Base-by-base conservation (phyloP, 73 alveolate genomes). In the Blepharisma japonicum region DNA sequence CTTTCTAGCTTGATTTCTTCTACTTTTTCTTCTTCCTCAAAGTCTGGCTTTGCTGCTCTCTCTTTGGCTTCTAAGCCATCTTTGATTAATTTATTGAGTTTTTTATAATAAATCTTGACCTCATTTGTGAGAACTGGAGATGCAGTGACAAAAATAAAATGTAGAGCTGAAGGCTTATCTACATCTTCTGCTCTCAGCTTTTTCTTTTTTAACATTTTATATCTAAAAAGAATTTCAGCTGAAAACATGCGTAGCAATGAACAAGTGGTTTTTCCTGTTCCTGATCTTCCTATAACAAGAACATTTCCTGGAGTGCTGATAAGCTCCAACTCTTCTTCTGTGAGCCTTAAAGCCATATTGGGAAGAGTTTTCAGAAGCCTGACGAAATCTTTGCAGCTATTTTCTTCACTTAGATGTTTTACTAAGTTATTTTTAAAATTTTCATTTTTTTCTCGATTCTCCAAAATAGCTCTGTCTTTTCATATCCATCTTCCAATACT, bases 231-330 rank as follows among this genome's bases (percentile, higher is more conserved):
- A 20, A 89, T 78, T 67, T 93, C 98, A 78, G 84, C 54, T 4
- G 97, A 82, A 55, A 93, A 85, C 49, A 93, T 53, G 56, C 96
- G 79, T 18, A 93, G 84, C 0, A 90, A 77, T 45, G 97, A 76
- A 47, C 94, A 76, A 7, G 97, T 90, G 6, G 98, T 93, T 76
- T 93, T 93, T 7, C 98, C 98, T 21, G 98, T 93, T 7, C 98
- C 98, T 20, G 96, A 87, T 51, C 98, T 87, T 18, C 98, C 98
- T 2, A 93, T 77, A 18, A 86, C 91, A 25, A 93, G 85, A 0
- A 85, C 83, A 68, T 91, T 93, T 14, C 90, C 88, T 6, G 82
- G 78, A 18, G 91, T 55, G 7, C 91, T 87, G 25, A 92, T 82
- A 77, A 90, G 81, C 23, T 81, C 81, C 27, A 78, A 56, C 77